These are phyloP conservation scores for Neofusicoccum sp. DNA, from an alignment of 2,329 filamentous ascomycete species.

Conservation along the genomic window DNA sequence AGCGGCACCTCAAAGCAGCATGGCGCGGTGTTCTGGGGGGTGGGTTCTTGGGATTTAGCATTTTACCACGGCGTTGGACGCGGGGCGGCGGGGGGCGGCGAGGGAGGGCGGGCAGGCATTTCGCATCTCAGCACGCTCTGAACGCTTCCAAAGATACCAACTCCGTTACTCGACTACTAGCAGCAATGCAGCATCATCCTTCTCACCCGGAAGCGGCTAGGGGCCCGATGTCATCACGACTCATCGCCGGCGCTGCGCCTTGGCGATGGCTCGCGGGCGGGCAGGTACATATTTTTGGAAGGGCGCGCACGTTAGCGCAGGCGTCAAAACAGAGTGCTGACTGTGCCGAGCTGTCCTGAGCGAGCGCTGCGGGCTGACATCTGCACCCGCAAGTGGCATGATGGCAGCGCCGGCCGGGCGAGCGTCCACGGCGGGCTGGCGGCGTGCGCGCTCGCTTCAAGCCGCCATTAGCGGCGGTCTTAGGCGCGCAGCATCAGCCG, in stretches of 20 bases:
- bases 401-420: not conserved
- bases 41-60: conserved; percentile 9
- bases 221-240: conserved; percentile 12
- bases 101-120: not conserved
- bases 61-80: conserved; percentile 18
- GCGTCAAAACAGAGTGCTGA: conserved; percentile 22
- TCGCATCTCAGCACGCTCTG: not conserved
- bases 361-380: conserved; percentile 6
- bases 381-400: conserved; percentile 3
- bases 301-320: conserved; percentile 9
- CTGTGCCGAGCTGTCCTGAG: conserved; percentile 6
- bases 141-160: conserved; percentile 13
- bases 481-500: not conserved
- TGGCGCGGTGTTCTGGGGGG: conserved; percentile 20
- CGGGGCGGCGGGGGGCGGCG: not conserved
- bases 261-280: not conserved
- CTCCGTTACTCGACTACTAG: conserved; percentile 7
- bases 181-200: not conserved
- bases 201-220: not conserved
- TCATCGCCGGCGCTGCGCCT: not conserved
- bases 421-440: not conserved
- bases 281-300: conserved; percentile 18
- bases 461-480: not conserved
- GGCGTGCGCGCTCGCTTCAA: not conserved
- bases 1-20: conserved; percentile 12